These are phyloP conservation scores for Odonthalia washingtoniensis DNA, from an alignment of 31 red algal genomes.

Conservation along the genomic window DNA sequence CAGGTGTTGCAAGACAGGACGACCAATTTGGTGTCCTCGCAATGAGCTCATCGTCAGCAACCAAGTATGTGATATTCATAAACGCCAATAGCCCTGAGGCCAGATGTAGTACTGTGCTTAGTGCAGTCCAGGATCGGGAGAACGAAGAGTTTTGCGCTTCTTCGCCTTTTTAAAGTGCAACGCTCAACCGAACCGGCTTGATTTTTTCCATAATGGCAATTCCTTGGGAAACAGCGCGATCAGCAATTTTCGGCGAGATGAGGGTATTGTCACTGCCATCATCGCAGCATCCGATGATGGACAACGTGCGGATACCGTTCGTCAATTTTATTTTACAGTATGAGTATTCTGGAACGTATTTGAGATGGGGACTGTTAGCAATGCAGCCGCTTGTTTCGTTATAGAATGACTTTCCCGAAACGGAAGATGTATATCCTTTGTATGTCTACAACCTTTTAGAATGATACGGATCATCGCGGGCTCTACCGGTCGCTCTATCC, in stretches of 20 bases:
- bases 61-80: neutral
- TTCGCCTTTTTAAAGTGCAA: neutral
- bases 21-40: neutral
- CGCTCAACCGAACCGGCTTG: neutral
- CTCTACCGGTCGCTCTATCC: too few species aligned
- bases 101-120: neutral
- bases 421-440: too few species aligned
- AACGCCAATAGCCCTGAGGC: neutral
- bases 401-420: too few species aligned
- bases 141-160: neutral
- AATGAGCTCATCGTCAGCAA: neutral
- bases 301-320: too few species aligned
- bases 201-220: neutral
- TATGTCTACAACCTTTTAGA: too few species aligned
- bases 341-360: too few species aligned
- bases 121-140: neutral
- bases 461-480: too few species aligned
- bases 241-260: neutral
- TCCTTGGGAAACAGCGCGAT: neutral
- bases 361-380: too few species aligned
- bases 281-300: too few species aligned
- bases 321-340: too few species aligned
- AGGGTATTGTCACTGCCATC: neutral
- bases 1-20: neutral
- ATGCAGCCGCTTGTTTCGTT: too few species aligned